phyloP scores from a whole-genome alignment of 2,329 filamentous ascomycete species.

The Talaromyces sp. region DNA sequence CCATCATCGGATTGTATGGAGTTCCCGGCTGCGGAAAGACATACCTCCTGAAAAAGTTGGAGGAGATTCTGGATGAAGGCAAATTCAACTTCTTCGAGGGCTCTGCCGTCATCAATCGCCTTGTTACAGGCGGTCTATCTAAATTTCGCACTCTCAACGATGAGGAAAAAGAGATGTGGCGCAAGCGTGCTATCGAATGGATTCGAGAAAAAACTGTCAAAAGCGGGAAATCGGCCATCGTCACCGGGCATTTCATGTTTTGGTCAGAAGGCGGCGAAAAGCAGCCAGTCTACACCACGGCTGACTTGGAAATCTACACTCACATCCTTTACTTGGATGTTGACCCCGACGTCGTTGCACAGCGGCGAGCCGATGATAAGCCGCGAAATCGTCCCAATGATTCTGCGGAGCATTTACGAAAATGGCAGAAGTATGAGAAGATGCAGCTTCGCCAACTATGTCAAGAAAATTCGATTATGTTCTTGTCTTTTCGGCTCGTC shows the following conservation, averaged over 20 bases:
- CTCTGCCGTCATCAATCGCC: constrained; percentile 46
- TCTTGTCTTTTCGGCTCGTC: neutral
- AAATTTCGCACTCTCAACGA: constrained; percentile 47
- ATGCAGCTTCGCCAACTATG: neutral
- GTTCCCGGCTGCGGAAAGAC: constrained; percentile 57
- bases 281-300: neutral
- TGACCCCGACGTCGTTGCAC: neutral
- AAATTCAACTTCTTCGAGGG: constrained; percentile 55
- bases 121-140: constrained; percentile 50
- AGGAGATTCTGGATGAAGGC: constrained; percentile 32
- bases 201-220: constrained; percentile 43
- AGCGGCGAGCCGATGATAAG: neutral
- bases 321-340: neutral
- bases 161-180: constrained; percentile 39
- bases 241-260: neutral
- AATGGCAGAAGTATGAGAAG: neutral
- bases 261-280: neutral
- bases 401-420: neutral
- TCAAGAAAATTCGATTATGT: neutral
- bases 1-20: constrained; percentile 56
- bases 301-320: neutral
- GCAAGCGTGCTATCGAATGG: constrained; percentile 47
- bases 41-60: constrained; percentile 45
- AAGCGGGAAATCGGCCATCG: constrained; percentile 33
- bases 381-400: neutral